Evolutionary conservation across 768 basidiomycete genomes (phyloP).

Genomic region (Boletales sp.): DNA sequence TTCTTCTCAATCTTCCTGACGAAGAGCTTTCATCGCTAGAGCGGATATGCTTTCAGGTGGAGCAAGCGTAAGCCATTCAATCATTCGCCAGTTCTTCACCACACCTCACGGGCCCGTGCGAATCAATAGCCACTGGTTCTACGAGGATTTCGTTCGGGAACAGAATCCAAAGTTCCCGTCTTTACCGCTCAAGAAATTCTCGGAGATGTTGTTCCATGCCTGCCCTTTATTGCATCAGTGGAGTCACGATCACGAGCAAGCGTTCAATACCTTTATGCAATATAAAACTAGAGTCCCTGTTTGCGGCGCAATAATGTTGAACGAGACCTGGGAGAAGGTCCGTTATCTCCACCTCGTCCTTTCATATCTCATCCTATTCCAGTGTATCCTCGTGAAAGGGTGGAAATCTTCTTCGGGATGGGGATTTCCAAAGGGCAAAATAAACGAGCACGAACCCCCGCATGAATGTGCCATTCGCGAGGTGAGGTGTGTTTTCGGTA

Average conservation of each 20-base stretch:
- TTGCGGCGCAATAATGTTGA: slow-evolving; percentile 96
- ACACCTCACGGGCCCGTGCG: slow-evolving; percentile 12
- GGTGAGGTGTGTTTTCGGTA: slow-evolving; percentile 42
- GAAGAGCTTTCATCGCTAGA: slow-evolving; percentile 89
- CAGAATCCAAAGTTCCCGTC: slow-evolving; percentile 85
- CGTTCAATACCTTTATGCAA: slow-evolving; percentile 87
- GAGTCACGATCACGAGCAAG: slow-evolving; percentile 81
- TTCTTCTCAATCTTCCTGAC: slow-evolving; percentile 93
- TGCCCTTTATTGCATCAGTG: slow-evolving; percentile 82
- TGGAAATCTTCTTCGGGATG: slow-evolving; percentile 97
- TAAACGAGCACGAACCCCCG: slow-evolving; percentile 88
- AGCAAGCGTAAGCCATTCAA: slow-evolving; percentile 85
- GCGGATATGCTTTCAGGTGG: slow-evolving; percentile 96
- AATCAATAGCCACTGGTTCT: slow-evolving; percentile 89
- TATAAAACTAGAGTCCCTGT: slow-evolving; percentile 98
- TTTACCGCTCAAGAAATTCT: slow-evolving; percentile 87
- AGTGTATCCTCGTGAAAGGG: slow-evolving; percentile 98
- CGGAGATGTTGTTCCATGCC: slow-evolving; percentile 81
- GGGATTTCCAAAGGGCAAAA: slow-evolving; percentile 99
- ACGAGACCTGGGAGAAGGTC: slow-evolving; percentile 91
- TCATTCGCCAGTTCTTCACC: slow-evolving; percentile 14
- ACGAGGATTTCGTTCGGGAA: slow-evolving; percentile 97
- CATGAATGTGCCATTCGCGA: slow-evolving; percentile 88
- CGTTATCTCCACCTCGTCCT: slow-evolving; percentile 5
- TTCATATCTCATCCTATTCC: slow-evolving; percentile 7